phyloP scores from a whole-genome alignment of 179 eudicot genomes.

The Silene noctiflora region DNA sequence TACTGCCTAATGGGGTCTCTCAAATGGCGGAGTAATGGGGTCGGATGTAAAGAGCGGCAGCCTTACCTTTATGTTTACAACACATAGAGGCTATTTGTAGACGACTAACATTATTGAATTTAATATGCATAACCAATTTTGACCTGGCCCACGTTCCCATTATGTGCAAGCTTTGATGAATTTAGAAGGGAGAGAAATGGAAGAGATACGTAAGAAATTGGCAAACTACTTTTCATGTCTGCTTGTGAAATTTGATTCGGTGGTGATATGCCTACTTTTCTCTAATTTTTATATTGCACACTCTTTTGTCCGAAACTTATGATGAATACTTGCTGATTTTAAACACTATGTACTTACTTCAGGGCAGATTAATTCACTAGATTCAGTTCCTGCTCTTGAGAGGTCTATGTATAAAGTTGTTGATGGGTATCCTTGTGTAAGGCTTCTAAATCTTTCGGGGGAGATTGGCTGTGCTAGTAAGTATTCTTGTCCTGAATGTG shows the following conservation, averaged over 20 bases:
- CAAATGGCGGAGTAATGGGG: no score
- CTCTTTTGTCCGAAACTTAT: neutral
- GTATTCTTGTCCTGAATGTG: slow-evolving; percentile 27
- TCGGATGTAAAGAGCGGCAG: no score
- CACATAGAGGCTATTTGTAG: neutral
- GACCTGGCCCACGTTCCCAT: neutral
- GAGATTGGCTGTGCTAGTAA: slow-evolving; percentile 96
- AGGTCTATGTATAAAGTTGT: slow-evolving; percentile 73
- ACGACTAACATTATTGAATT: neutral
- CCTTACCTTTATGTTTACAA: no score
- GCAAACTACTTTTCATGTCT: neutral
- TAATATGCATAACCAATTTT: neutral
- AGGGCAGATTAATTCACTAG: slow-evolving; percentile 44
- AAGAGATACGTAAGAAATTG: neutral
- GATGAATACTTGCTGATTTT: slow-evolving; percentile 15
- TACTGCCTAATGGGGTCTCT: no score
- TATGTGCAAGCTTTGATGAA: neutral
- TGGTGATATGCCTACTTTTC: slow-evolving; percentile 1
- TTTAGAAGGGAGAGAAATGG: neutral
- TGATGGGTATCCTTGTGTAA: slow-evolving; percentile 90
- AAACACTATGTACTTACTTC: slow-evolving; percentile 34
- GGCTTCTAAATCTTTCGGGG: slow-evolving; percentile 79
- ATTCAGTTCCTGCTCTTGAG: slow-evolving; percentile 97
- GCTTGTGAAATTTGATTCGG: slow-evolving; percentile 3
- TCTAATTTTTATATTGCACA: neutral